phyloP scores from a whole-genome alignment of 371 early-diverging fungal species.

The Entomophthora muscae region DNA sequence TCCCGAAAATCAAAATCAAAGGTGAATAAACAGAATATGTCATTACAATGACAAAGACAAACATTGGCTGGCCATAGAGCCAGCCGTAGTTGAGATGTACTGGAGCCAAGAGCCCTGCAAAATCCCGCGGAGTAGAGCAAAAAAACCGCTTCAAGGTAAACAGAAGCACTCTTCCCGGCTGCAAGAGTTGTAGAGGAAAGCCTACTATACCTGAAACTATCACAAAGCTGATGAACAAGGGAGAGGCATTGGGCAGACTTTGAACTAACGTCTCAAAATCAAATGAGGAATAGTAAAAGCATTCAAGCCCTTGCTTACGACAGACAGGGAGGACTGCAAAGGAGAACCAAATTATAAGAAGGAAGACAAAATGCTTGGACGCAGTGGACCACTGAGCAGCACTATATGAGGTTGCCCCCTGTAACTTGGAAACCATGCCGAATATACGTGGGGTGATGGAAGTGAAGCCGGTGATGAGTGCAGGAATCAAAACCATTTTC shows the following conservation, averaged over 20 bases:
- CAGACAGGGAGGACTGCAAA: constrained; percentile 43
- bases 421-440: constrained; percentile 30
- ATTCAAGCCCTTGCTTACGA: too few relatives aligned
- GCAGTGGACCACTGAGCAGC: constrained; percentile 42
- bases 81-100: constrained; percentile 42
- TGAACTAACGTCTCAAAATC: constrained; percentile 50
- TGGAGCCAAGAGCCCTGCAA: constrained; percentile 28
- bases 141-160: constrained; percentile 16
- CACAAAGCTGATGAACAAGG: constrained; percentile 62
- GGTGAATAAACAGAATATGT: constrained; percentile 77
- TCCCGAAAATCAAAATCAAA: constrained; percentile 54
- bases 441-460: constrained; percentile 41
- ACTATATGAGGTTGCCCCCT: constrained; percentile 35
- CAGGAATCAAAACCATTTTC: constrained; percentile 14
- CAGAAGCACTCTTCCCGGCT: constrained; percentile 23
- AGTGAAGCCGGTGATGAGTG: constrained; percentile 30
- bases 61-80: constrained; percentile 46
- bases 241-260: constrained; percentile 41
- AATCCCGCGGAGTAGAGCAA: constrained; percentile 48
- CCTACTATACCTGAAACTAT: constrained; percentile 43
- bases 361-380: constrained; percentile 68
- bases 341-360: constrained; percentile 69
- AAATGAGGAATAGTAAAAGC: constrained; percentile 13
- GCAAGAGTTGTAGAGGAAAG: constrained; percentile 20
- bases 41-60: constrained; percentile 66